Base-by-base conservation (phyloP, 2,329 filamentous ascomycete genomes). In the Colletotrichum siamense region DNA sequence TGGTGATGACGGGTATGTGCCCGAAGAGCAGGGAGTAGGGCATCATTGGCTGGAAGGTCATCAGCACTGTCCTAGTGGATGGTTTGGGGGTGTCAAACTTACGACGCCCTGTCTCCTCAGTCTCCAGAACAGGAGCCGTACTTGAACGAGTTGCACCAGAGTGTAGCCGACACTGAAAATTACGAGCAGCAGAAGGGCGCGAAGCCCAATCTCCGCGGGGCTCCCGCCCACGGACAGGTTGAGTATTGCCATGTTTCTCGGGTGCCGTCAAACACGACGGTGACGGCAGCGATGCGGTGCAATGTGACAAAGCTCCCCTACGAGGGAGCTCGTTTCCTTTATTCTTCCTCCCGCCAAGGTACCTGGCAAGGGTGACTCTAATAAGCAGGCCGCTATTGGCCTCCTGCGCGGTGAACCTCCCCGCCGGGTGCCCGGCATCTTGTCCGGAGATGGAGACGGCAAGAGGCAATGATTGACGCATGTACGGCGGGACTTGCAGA, bases 1-100 rank as follows among this genome's bases (percentile, higher is more conserved):
- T 72, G 1, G 18, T 22, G 32, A 76, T 8, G n/a, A 76, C 22
- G 6, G 63, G 69, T 12, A 76, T 22, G 13, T 77, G 76, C 3
- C 76, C 76, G 10, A 77, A 28, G 1, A 77, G 59, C 5, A 77
- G 64, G 1, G 76, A 77, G 22, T 77, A 22, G 8, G 73, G 76
- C 69, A 76, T 76, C 44, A 77, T 66, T 13, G 76, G 76, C 76
- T 77, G 30, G 1, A 15, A 22, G 9, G 2, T 12, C 5, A 16
- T 74, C 9, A 74, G 71, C 13, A 26, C 34, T 28, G n/a, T 8
- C 9, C n/a, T 15, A 3, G 6, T 15, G 3, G 22, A 8, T 3
- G 15, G 4, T n/a, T 59, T 10, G 2, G 7, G 16, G 18, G 18
- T 12, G 30, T 2, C 6, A 10, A 9, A 36, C 70, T 70, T 24